These are phyloP conservation scores for Aspergillus heteromorphus DNA, from an alignment of 495 filamentous ascomycete species.

Conservation along the genomic window DNA sequence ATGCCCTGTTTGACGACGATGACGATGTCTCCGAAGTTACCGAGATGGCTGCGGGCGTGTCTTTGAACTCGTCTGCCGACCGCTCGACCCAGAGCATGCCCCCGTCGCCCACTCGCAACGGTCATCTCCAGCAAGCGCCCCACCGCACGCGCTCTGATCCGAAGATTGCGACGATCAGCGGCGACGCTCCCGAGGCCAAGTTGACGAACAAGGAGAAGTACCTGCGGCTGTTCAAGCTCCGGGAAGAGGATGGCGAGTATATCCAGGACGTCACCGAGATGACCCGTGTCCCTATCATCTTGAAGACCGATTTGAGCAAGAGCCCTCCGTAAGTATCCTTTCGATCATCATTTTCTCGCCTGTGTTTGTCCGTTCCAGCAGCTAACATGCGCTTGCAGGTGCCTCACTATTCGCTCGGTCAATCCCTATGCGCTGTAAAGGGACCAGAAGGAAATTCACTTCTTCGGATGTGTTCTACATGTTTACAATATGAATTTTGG, in stretches of 20 bases:
- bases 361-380: neutral
- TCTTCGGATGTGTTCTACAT: constrained; percentile 20
- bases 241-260: constrained; percentile 91
- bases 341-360: constrained; percentile 3
- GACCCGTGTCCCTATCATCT: constrained; percentile 89
- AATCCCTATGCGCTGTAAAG: constrained; percentile 88
- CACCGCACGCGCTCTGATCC: constrained; percentile 90
- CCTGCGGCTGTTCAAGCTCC: constrained; percentile 76
- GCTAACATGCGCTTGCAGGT: constrained; percentile 48
- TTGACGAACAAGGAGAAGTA: constrained; percentile 95
- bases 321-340: constrained; percentile 92
- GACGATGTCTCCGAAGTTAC: constrained; percentile 85
- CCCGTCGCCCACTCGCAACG: constrained; percentile 79
- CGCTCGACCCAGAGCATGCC: constrained; percentile 95
- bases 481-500: constrained; percentile 15
- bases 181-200: constrained; percentile 66
- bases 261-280: constrained; percentile 98
- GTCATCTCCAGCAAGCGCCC: constrained; percentile 62
- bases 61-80: constrained; percentile 60
- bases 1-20: constrained; percentile 87
- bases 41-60: constrained; percentile 79
- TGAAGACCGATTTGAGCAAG: constrained; percentile 98
- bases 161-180: constrained; percentile 71
- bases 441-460: constrained; percentile 12
- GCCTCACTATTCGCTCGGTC: constrained; percentile 92